These are phyloP conservation scores for Tephrocybe rancida DNA, from an alignment of 768 basidiomycete genomes.

Conservation along the genomic window DNA sequence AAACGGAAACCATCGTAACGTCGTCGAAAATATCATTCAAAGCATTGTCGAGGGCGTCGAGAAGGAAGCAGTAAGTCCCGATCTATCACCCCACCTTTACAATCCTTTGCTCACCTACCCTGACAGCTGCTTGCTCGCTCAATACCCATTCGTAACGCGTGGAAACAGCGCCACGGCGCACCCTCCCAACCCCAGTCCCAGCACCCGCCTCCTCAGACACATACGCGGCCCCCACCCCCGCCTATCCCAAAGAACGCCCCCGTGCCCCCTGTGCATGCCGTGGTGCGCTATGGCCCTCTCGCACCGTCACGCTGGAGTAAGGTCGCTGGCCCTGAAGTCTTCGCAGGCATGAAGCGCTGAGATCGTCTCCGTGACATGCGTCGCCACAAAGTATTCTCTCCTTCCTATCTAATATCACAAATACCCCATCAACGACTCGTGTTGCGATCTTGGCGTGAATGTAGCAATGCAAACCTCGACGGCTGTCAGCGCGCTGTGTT, in stretches of 20 bases:
- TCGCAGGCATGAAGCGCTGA: slow-evolving; percentile 73
- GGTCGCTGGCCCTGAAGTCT: slow-evolving; percentile 62
- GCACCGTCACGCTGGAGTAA: slow-evolving; percentile 71
- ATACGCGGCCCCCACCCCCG: slow-evolving; percentile 24
- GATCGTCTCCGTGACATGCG: not conserved
- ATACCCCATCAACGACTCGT: too few relatives aligned
- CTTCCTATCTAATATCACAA: not conserved
- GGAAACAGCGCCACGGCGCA: slow-evolving; percentile 67
- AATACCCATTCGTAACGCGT: slow-evolving; percentile 64
- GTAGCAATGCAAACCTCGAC: not conserved
- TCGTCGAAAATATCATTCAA: slow-evolving; percentile 87
- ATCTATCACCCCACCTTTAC: slow-evolving; percentile 6
- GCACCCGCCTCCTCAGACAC: slow-evolving; percentile 22
- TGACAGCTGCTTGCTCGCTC: slow-evolving; percentile 68
- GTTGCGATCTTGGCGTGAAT: too few relatives aligned
- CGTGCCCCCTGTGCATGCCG: slow-evolving; percentile 26
- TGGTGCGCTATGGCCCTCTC: slow-evolving; percentile 67
- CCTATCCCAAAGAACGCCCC: slow-evolving; percentile 22
- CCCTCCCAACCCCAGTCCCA: slow-evolving; percentile 29
- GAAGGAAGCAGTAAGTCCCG: slow-evolving; percentile 69
- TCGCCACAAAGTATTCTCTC: not conserved
- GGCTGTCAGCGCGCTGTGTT: not conserved
- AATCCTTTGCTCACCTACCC: slow-evolving; percentile 14
- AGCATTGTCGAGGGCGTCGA: slow-evolving; percentile 96
- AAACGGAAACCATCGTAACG: slow-evolving; percentile 82